Conservation (phyloP, 768 basidiomycete genomes). For the Kwoniella bestiolae region DNA sequence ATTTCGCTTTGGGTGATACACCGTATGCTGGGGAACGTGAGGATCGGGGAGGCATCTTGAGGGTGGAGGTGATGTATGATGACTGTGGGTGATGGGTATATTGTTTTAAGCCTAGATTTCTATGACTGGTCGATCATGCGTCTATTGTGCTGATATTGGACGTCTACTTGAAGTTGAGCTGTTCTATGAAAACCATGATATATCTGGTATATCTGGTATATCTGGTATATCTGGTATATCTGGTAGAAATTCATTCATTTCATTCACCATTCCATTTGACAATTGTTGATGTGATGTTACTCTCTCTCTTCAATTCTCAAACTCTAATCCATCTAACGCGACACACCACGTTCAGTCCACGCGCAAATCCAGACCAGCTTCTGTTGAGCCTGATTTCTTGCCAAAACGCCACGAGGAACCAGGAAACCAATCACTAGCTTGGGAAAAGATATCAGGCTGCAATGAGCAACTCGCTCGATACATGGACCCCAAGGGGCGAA, state of each 20-base stretch:
- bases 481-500: slow-evolving; percentile 10
- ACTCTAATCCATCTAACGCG: slow-evolving; percentile 7
- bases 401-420: slow-evolving; percentile 1
- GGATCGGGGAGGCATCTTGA: neutral
- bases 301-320: neutral
- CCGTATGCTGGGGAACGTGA: slow-evolving; percentile 8
- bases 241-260: too few relatives aligned
- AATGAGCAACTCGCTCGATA: neutral
- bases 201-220: too few relatives aligned
- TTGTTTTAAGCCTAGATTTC: neutral
- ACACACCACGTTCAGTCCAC: neutral
- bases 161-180: too few relatives aligned
- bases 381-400: neutral
- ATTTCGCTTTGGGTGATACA: slow-evolving; percentile 21
- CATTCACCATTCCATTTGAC: too few relatives aligned
- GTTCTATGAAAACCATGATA: too few relatives aligned
- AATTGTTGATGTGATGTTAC: neutral
- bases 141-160: too few relatives aligned
- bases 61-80: neutral
- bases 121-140: too few relatives aligned
- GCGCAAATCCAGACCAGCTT: neutral
- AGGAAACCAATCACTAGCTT: neutral
- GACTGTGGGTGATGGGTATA: neutral
- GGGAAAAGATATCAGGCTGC: neutral
- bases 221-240: too few relatives aligned